Percentiles rank a stretch among this genome's conserved stretches.
phyloP scores from a whole-genome alignment of 257 asterid genomes.

The Jacaranda mimosifolia region DNA sequence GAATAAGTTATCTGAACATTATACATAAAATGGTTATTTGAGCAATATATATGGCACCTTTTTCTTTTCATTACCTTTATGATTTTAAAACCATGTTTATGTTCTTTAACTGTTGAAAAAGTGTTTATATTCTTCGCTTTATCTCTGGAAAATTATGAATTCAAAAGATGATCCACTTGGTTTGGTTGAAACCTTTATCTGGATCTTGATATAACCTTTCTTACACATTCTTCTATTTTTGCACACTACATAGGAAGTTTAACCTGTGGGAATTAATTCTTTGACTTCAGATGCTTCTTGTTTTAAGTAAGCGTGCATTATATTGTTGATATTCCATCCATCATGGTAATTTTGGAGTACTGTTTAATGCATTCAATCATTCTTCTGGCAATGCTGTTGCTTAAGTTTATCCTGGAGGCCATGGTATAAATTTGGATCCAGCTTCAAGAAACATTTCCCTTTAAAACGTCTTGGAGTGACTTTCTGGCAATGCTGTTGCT shows the following conservation, averaged over 20 bases:
- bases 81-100: constrained; percentile 28
- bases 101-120: constrained; percentile 32
- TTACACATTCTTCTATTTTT: neutral
- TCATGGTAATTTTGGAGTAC: neutral
- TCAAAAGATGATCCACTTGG: constrained; percentile 20
- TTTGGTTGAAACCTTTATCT: constrained; percentile 10
- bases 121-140: constrained; percentile 31
- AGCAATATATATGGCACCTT: constrained; percentile 28
- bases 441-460: neutral
- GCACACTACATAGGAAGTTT: no score
- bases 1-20: constrained; percentile 44
- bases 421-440: no score
- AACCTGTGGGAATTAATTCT: neutral
- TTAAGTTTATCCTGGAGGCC: no score
- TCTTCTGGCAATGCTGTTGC: no score
- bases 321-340: neutral
- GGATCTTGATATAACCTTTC: neutral
- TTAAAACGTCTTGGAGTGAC: neutral
- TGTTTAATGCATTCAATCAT: neutral
- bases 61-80: constrained; percentile 32
- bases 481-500: neutral
- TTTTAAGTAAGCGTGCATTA: neutral
- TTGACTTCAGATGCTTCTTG: neutral
- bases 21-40: constrained; percentile 32
- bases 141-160: neutral